Evolutionary conservation across 2,329 filamentous ascomycete genomes (phyloP).

Genomic region (Aspergillus puulaauensis): DNA sequence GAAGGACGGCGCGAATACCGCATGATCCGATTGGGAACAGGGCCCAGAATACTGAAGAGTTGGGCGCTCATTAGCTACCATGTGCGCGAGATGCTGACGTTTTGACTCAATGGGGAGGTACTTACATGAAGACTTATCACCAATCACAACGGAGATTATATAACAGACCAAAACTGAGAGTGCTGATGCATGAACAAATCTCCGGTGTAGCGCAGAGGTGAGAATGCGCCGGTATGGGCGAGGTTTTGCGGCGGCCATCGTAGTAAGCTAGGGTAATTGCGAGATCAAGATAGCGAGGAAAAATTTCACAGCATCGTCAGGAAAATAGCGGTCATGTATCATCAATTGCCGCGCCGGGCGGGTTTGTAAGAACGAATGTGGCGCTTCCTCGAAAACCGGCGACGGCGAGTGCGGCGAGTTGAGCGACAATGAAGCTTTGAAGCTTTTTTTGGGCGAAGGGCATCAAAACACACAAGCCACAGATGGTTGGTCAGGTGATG

Average conservation of each 20-base stretch:
- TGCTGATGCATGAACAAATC: constrained; percentile 76
- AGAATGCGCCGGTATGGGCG: constrained; percentile 80
- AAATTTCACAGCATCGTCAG: constrained; percentile 25
- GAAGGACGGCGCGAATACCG: constrained; percentile 70
- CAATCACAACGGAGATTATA: constrained; percentile 67
- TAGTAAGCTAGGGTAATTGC: constrained; percentile 26
- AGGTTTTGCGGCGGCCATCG: constrained; percentile 39
- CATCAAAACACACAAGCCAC: constrained; percentile 37
- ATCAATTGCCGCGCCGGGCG: background rate
- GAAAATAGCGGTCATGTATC: background rate
- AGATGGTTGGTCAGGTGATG: constrained; percentile 26
- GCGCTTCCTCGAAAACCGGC: constrained; percentile 6
- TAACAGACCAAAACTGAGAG: constrained; percentile 72
- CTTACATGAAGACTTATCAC: constrained; percentile 69
- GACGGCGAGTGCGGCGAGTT: constrained; percentile 17
- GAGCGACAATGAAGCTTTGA: constrained; percentile 11
- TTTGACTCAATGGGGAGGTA: constrained; percentile 17
- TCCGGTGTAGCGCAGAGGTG: constrained; percentile 80
- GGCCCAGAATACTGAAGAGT: constrained; percentile 68
- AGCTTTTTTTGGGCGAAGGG: constrained; percentile 26
- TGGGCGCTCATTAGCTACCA: constrained; percentile 7
- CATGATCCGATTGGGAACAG: constrained; percentile 80
- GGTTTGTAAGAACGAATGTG: background rate
- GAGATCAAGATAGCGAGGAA: constrained; percentile 14
- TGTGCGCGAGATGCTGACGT: background rate